Evolutionary conservation across 2,329 filamentous ascomycete species (phyloP), one percentile per base, ranked within the genome.

Genomic region (Sporothrix pallida): DNA sequence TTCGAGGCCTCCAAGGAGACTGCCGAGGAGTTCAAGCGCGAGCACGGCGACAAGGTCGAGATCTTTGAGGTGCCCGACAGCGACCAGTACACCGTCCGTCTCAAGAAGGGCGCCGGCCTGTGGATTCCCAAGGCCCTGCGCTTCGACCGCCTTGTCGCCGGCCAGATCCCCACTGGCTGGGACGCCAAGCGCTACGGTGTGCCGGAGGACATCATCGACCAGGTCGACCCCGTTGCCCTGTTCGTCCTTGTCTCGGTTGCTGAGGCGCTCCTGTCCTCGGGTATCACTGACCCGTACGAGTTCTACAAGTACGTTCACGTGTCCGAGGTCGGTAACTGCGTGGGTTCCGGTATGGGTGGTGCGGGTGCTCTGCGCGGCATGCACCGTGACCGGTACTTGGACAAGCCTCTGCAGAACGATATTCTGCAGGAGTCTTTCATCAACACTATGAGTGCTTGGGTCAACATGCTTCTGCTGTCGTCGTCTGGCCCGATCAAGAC

Each of bases 251-350:
- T 98, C 65, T 97, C 93, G 72, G 97, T 95, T 67, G 94, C 93
- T 1, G 97, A 99, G 83, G 91, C 95, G 74, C 91, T 99, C 8
- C 88, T 99, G 70, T 92, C 94, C 44, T 92, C 93, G 76, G 96
- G 96, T 90, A 95, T 99, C 82, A 98, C 96, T 37, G 97, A 99
- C 81, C 97, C 96, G 23, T 99, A 98, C 81, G 96, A 99, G 85
- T 98, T 99, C 86, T 99, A 99, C 89, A 95, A 98, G 87, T 99
- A 99, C 80, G 95, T 99, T 76, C 96, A 99, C 83, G 90, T 99
- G 75, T 98, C 96, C 8, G 93, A 99, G 81, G 93, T 99, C 70
- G 96, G 96, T 83, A 99, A 99, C 88, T 98, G 95, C 81, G 91
- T 99, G 78, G 96, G 96, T 83, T 99, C 97, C 46, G 96, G 97